Percentiles rank a stretch among this genome's conserved stretches.
Evolutionary conservation across 306 rosid genomes (phyloP).

Genomic region (Fragaria ananassa): DNA sequence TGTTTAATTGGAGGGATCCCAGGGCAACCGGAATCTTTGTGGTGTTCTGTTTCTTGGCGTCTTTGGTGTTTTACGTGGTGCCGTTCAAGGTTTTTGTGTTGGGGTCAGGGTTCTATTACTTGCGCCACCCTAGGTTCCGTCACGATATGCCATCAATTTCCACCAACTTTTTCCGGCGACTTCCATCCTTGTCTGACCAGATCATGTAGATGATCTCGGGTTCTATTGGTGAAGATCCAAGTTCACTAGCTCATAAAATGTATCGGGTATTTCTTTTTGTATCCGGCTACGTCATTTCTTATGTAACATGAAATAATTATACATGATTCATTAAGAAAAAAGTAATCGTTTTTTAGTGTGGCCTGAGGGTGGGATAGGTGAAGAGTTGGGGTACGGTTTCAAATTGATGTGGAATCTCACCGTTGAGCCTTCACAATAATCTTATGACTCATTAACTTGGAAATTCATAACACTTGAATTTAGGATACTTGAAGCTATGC

Average conservation of each 20-base stretch:
- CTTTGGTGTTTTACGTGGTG: constrained; percentile 61
- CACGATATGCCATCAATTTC: constrained; percentile 79
- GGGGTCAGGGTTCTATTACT: constrained; percentile 55
- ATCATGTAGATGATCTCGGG: constrained; percentile 40
- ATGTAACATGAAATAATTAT: background rate
- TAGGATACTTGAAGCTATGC: too few species aligned
- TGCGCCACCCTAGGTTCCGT: constrained; percentile 79
- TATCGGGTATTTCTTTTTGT: background rate
- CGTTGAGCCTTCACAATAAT: too few species aligned
- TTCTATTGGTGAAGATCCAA: background rate
- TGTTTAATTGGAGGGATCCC: constrained; percentile 77
- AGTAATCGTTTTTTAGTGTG: background rate
- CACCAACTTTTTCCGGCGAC: constrained; percentile 61
- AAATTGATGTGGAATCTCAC: too few species aligned
- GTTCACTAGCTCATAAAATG: background rate
- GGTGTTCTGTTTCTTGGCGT: constrained; percentile 57
- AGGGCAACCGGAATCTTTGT: constrained; percentile 80
- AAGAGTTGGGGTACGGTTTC: too few species aligned
- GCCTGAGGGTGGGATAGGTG: background rate
- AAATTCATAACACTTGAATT: too few species aligned
- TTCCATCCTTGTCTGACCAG: constrained; percentile 75
- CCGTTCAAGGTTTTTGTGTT: constrained; percentile 57
- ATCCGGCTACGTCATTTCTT: background rate
- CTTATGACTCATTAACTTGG: too few species aligned
- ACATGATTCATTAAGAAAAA: background rate